These are phyloP conservation scores for Fusarium avenaceum DNA, from an alignment of 2,329 filamentous ascomycete species.

Conservation along the genomic window DNA sequence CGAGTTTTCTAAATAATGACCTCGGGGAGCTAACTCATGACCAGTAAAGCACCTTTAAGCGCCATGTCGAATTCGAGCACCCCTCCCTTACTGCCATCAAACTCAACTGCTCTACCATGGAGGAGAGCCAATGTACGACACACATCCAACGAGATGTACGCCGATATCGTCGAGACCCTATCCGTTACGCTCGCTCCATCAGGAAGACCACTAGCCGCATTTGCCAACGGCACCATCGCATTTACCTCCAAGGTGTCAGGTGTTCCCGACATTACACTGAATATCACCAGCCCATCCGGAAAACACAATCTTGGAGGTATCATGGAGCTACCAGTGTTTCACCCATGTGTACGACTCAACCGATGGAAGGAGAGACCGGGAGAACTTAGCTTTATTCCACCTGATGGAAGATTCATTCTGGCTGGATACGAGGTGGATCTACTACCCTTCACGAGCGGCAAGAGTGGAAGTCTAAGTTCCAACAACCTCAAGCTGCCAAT, in stretches of 20 bases:
- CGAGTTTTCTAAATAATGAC: not conserved
- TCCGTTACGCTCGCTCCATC: slow-evolving; percentile 91
- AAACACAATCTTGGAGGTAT: slow-evolving; percentile 79
- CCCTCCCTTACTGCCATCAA: slow-evolving; percentile 60
- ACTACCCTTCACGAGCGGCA: slow-evolving; percentile 75
- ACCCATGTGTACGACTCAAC: slow-evolving; percentile 92
- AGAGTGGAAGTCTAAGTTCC: slow-evolving; percentile 66
- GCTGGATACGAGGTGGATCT: slow-evolving; percentile 96
- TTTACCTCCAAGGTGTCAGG: slow-evolving; percentile 97
- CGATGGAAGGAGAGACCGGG: slow-evolving; percentile 90
- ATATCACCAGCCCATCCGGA: slow-evolving; percentile 83
- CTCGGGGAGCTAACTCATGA: slow-evolving; percentile 23
- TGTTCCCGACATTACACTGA: slow-evolving; percentile 88
- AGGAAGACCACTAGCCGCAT: slow-evolving; percentile 85
- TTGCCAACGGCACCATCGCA: slow-evolving; percentile 91
- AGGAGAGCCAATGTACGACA: slow-evolving; percentile 91
- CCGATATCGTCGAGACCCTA: slow-evolving; percentile 92
- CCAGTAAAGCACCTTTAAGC: slow-evolving; percentile 59
- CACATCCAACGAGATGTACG: slow-evolving; percentile 96
- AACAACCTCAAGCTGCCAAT: slow-evolving; percentile 85
- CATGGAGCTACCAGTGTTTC: slow-evolving; percentile 92
- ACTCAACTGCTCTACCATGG: slow-evolving; percentile 80
- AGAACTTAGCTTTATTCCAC: slow-evolving; percentile 94
- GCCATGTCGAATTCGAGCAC: slow-evolving; percentile 56
- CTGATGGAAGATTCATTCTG: slow-evolving; percentile 92